A percentile compares a stretch with the other conserved stretches of the same genome.
phyloP scores from a whole-genome alignment of 78 protist genomes.

The Dictyostelium intermedium region DNA sequence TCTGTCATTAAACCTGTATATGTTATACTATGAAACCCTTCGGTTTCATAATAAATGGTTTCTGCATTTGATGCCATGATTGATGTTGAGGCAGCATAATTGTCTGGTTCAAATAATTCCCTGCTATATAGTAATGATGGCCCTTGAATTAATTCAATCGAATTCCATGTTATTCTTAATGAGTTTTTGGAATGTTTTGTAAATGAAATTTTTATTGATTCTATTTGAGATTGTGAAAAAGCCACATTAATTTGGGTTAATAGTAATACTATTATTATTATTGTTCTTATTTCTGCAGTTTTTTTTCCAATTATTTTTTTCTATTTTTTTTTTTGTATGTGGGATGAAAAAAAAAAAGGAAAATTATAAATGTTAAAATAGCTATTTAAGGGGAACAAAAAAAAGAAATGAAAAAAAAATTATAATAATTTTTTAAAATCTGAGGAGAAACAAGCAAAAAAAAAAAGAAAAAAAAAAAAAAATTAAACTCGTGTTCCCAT shows the following conservation, averaged over 20 bases:
- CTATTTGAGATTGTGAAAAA: not conserved
- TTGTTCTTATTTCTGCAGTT: no score
- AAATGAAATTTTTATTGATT: constrained; percentile 12
- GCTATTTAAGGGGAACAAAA: no score
- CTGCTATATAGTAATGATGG: not conserved
- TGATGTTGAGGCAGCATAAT: not conserved
- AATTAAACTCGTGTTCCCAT: no score
- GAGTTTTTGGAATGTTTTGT: not conserved
- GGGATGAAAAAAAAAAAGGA: no score
- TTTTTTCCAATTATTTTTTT: not conserved
- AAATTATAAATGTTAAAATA: no score
- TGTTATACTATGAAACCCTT: not conserved
- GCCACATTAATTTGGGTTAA: not conserved
- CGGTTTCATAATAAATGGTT: not conserved
- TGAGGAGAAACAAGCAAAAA: no score
- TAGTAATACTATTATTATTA: not conserved
- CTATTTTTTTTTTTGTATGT: not conserved
- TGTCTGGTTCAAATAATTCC: not conserved
- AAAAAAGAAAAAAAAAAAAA: no score
- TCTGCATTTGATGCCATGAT: not conserved
- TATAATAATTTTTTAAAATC: no score
- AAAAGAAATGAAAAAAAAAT: no score
- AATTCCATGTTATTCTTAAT: constrained; percentile 11
- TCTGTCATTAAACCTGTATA: not conserved
- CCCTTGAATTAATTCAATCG: not conserved